phyloP scores from a whole-genome alignment of 176 grass and related monocot species.

The Leersia perrieri region DNA sequence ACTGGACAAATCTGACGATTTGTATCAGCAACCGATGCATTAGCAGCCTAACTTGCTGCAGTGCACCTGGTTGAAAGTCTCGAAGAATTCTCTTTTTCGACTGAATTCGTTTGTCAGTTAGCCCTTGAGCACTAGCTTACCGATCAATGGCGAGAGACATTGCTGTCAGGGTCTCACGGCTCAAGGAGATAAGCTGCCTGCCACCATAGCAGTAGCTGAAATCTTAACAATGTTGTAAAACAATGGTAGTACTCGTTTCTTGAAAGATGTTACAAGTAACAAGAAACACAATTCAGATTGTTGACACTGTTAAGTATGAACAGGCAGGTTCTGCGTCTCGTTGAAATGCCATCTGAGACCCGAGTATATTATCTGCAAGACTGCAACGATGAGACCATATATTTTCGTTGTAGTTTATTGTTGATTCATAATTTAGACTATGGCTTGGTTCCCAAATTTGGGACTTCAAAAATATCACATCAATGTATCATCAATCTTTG shows the following conservation, averaged over 20 bases:
- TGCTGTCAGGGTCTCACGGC: slow-evolving; percentile 17
- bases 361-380: background rate
- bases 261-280: background rate
- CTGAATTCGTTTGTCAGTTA: background rate
- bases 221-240: background rate
- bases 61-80: background rate
- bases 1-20: background rate
- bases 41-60: background rate
- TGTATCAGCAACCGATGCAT: background rate
- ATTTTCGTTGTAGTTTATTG: background rate
- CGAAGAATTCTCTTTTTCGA: background rate
- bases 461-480: no score
- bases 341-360: background rate
- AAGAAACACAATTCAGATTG: background rate
- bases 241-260: background rate
- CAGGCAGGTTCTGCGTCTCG: background rate
- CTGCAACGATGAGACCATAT: background rate
- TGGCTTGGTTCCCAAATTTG: no score
- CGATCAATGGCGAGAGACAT: slow-evolving; percentile 8
- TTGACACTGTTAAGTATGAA: background rate
- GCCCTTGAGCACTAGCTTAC: background rate
- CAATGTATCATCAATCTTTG: no score
- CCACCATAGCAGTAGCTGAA: background rate
- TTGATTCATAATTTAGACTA: background rate
- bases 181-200: background rate